These are phyloP conservation scores for Clarireedia sp. DNA, from an alignment of 2,329 filamentous ascomycete species.

Conservation along the genomic window DNA sequence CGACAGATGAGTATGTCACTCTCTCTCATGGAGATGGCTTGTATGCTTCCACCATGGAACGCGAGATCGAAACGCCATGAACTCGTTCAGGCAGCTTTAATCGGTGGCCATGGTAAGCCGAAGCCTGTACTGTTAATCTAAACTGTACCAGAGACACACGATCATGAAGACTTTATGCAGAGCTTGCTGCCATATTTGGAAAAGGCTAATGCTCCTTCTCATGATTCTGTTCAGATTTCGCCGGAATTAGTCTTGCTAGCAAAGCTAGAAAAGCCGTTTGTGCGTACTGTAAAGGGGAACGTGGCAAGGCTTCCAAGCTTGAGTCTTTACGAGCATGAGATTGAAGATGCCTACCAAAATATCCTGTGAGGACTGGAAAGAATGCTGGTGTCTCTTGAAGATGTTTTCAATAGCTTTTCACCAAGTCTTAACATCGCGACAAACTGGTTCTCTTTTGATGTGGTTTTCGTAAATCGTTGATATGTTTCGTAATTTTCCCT, in stretches of 20 bases:
- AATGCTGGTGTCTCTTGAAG: too few species aligned
- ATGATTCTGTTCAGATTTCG: neutral
- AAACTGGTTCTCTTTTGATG: too few species aligned
- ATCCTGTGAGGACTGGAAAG: too few species aligned
- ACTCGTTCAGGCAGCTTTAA: neutral
- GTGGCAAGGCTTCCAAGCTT: neutral
- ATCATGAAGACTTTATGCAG: neutral
- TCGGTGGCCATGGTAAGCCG: neutral
- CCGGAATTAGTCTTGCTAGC: neutral
- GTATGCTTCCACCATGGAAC: neutral
- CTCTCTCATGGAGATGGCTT: conserved; percentile 3
- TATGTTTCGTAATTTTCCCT: too few species aligned
- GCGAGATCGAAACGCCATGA: conserved; percentile 6
- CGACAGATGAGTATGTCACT: conserved; percentile 9
- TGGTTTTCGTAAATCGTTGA: too few species aligned
- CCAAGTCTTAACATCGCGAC: too few species aligned
- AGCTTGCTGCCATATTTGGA: neutral
- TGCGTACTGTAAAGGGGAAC: neutral
- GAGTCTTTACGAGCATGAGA: conserved; percentile 1
- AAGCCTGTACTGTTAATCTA: neutral
- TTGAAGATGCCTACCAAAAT: neutral
- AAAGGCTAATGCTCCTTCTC: neutral
- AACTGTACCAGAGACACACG: neutral
- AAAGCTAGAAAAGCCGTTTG: neutral
- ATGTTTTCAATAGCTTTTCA: too few species aligned